phyloP scores from a whole-genome alignment of 495 filamentous ascomycete genomes.

The Trichoderma virens region DNA sequence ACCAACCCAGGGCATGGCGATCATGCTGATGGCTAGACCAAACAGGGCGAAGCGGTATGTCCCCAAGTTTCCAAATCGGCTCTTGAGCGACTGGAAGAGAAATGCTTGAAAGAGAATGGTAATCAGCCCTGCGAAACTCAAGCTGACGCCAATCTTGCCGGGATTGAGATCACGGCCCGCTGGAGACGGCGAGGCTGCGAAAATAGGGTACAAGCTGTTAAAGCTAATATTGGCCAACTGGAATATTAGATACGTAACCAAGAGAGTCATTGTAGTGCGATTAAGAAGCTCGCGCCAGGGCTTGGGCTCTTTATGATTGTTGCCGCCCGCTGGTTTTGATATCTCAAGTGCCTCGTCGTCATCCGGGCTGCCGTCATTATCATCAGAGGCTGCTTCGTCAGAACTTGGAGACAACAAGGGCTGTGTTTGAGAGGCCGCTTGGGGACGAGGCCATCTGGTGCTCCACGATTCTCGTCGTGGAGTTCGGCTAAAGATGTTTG shows the following conservation, averaged over 20 bases:
- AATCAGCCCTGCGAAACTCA: constrained; percentile 75
- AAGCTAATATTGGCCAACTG: constrained; percentile 83
- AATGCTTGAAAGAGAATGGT: constrained; percentile 86
- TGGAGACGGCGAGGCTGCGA: constrained; percentile 64
- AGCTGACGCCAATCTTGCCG: constrained; percentile 72
- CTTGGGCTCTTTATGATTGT: constrained; percentile 28
- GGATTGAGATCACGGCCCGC: constrained; percentile 69
- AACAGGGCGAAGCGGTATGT: constrained; percentile 73
- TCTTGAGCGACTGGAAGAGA: constrained; percentile 69
- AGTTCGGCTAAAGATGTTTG: neutral
- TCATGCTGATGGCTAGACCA: constrained; percentile 76
- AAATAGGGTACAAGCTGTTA: constrained; percentile 88
- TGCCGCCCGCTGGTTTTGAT: constrained; percentile 18
- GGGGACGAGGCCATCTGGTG: constrained; percentile 16
- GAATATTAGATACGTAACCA: constrained; percentile 79
- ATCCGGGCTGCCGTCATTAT: constrained; percentile 32
- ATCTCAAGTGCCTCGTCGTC: constrained; percentile 20
- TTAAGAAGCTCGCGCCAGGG: constrained; percentile 54
- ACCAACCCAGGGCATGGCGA: constrained; percentile 83
- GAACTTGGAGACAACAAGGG: neutral
- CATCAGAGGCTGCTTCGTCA: constrained; percentile 19
- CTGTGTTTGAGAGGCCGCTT: neutral
- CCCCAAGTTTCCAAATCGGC: constrained; percentile 74
- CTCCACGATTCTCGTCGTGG: constrained; percentile 16
- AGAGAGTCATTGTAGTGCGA: constrained; percentile 70